Base-by-base conservation (phyloP, 306 rosid species). In the Carpinus fangiana region DNA sequence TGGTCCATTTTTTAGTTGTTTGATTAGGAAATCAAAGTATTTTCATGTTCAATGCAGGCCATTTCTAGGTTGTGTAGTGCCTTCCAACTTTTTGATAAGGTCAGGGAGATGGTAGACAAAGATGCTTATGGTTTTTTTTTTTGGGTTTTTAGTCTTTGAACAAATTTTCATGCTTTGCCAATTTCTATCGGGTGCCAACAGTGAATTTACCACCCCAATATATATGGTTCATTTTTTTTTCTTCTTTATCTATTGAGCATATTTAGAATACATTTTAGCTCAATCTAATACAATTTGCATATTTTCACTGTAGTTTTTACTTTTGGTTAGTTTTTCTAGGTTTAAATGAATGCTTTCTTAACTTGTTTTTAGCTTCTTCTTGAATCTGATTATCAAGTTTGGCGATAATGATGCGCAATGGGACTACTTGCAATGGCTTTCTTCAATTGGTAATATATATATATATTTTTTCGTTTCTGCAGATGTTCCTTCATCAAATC, bases 401-500 rank as follows among this genome's bases (percentile, higher is more conserved):
- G 23, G 69, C 46, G 68, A 71, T 69, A 72, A 69, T 85, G 64
- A 55, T 16, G 64, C 56, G 50, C 62, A 80, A 61, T 48, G 64
- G 45, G 67, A 45, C 53, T 53, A 18, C 57, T 17, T 76, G 43
- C 62, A 64, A 76, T 74, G 80, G 82, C 80, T 68, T 38, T 66
- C 73, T 61, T 87, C 72, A 78, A 23, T 77, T 66, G 50, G 68
- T 80, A n/a, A 41, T n/a, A 10, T 12, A 1, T 48, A 10, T 48
- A 23, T 23, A 23, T 45, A 3, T 45, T 79, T 77, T 72, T 55
- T 74, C 68, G 43, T 81, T 83, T 87, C 74, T 86, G 89, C 94
- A 95, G 99, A 88, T 90, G 94, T 95, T 95, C 84, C 98, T 95
- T 74, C 90, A 95, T 81, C 99, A 95, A 85, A 95, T 95, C 86